Conservation (phyloP, 2,329 filamentous ascomycete genomes). For the Trichoderma asperellum region DNA sequence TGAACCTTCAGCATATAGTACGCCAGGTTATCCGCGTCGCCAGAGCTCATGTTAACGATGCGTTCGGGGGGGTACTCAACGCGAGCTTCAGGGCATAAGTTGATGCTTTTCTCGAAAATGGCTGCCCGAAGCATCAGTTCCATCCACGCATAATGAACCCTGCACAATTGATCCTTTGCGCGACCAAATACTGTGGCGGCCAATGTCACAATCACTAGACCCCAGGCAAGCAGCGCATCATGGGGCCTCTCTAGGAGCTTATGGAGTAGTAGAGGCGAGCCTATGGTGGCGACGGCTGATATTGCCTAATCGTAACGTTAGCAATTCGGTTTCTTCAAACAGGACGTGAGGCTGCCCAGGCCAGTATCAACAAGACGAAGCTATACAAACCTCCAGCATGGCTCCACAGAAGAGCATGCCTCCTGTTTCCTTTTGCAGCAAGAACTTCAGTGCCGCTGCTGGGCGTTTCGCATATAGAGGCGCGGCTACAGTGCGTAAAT, state of each 20-base stretch:
- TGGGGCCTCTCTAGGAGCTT: conserved; percentile 1
- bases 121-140: conserved; percentile 2
- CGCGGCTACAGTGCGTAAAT: not conserved
- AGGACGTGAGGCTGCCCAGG: no score
- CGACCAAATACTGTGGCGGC: conserved; percentile 1
- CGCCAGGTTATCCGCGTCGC: no score
- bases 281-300: not conserved
- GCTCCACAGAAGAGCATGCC: conserved; percentile 6
- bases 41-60: no score
- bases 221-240: not conserved
- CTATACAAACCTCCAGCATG: not conserved
- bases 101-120: conserved; percentile 1
- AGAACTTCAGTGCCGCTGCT: not conserved
- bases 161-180: conserved; percentile 2
- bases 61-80: not conserved
- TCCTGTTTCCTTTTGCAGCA: conserved; percentile 1
- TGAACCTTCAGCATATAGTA: no score
- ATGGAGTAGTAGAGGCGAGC: not conserved
- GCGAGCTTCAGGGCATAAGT: not conserved
- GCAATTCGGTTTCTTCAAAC: no score
- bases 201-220: conserved; percentile 2
- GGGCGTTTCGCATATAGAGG: not conserved
- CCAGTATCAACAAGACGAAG: not conserved
- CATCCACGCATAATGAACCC: conserved; percentile 6
- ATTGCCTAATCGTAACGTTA: not conserved